Base-by-base conservation (phyloP, 352 stramenopile species). In the Globisporangium ultimum region DNA sequence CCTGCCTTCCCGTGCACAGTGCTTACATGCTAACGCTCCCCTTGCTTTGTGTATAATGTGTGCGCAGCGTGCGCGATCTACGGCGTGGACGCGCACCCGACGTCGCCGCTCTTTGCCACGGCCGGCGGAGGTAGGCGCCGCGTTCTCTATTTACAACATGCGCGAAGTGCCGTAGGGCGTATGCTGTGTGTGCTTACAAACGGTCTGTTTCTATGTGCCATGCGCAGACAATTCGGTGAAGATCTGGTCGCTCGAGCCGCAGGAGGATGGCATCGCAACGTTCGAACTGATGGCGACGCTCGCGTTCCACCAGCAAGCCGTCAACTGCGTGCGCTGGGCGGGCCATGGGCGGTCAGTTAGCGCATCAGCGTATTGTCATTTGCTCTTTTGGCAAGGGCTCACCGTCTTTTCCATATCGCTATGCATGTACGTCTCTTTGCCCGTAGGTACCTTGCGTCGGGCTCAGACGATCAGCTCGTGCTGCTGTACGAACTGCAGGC, bases 311-410 rank as follows among this genome's bases (percentile, higher is more conserved):
- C 77, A 93, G 58, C 83, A 93, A 64, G 84, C 86, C 4, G 86
- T 95, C 46, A 95, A 95, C 62, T 92, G 84, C 53, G 84, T 95
- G 52, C 86, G 86, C 13, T 95, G 86, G 86, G 84, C 86, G 13
- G 69, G 65, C 20, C 83, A 92, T 42, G 86, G 86, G 9, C 76
- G 78, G 58, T 64, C 14, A 38, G 51, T 54, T 24, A 22, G 47
- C 24, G 6, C 11, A 28, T 21, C 15, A 20, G 1, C n/a, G 18
- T 45, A 14, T 4, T 10, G 7, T 3, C 38, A 43, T 17, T 10
- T 17, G 2, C 38, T 43, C 51, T 48, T 48, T 2, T 5, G 5
- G 24, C 5, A 28, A 28, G 5, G 2, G 24, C 24, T 28, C 24
- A 28, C 24, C 24, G 24, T 34, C 18, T 34, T 52, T 13, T 57